Evolutionary conservation across 164 flowering plant species (phyloP), one percentile per base, ranked within the genome.

Genomic region (Sextonia rubra): DNA sequence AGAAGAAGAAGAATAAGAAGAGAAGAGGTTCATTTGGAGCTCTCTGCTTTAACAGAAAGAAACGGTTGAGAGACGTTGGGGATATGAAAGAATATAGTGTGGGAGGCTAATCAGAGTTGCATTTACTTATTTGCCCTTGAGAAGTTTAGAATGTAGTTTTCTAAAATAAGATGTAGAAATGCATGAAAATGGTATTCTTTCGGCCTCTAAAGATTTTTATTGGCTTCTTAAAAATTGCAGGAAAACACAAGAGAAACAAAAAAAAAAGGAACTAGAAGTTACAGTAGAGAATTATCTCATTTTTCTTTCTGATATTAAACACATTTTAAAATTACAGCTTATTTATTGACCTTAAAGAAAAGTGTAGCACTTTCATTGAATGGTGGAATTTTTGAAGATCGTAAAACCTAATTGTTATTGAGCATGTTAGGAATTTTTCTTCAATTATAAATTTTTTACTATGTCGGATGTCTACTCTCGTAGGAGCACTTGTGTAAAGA

Each of bases 21-120:
- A 77, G 74, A 66, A 75, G 72, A 76, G 64, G 76, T 74, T 77
- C 82, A 76, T 80, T 44, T 67, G 67, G 67, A 64, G n/a, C n/a
- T 52, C 58, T 5, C 44, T 37, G 44, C 44, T 37, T 37, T 37
- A 37, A 37, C 44, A 9, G 44, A 37, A 37, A 37, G 44, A 5
- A 8, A 37, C 44, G 44, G 44, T 37, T 37, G 44, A 7, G 44
- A 37, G 0, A 37, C 9, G 2, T 7, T 37, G 44, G 8, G 44
- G 44, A 37, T 37, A 37, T 8, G 44, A 37, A 37, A 37, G 44
- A 9, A 37, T 37, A 37, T 37, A 37, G 8, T 7, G 44, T 37
- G 11, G 11, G 44, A 37, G 44, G 44, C 11, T 37, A 37, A 5
- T 37, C 1, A 37, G 44, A 37, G 44, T 37, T 37, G 44, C 5